Conservation (phyloP, 2,329 filamentous ascomycete species). For the Fusarium buharicum region DNA sequence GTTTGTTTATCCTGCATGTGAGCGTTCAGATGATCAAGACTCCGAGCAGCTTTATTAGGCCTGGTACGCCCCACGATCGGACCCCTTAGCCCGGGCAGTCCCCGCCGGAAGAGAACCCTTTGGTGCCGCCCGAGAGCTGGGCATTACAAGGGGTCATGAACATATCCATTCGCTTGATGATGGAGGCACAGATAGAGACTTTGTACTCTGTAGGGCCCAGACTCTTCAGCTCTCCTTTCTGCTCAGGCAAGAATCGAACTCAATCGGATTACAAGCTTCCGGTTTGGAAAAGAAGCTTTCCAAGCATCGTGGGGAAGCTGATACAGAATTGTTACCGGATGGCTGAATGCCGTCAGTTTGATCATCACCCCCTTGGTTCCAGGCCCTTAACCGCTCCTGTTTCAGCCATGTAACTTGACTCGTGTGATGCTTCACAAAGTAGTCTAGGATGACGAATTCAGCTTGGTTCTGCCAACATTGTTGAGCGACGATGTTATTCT, state of each 20-base stretch:
- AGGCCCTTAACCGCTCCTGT: constrained; percentile 13
- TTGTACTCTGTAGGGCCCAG: no score
- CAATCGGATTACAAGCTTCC: constrained; percentile 2
- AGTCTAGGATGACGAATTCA: neutral
- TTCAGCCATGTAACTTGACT: constrained; percentile 23
- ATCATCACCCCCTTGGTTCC: constrained; percentile 29
- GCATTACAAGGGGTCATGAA: neutral
- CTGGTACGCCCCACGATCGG: constrained; percentile 7
- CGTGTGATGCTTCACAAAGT: constrained; percentile 5
- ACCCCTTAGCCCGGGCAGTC: neutral
- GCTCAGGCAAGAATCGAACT: neutral
- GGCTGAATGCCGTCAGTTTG: constrained; percentile 28
- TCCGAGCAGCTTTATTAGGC: neutral
- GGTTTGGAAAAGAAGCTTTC: neutral
- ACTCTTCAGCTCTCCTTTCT: neutral
- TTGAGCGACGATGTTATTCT: constrained; percentile 5
- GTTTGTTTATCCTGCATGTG: neutral
- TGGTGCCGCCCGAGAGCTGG: neutral
- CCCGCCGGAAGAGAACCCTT: constrained; percentile 2
- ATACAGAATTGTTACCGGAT: constrained; percentile 36
- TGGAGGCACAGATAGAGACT: neutral
- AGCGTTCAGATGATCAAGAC: neutral
- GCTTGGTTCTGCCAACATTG: neutral
- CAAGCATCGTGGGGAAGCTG: constrained; percentile 8
- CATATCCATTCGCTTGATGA: no score